Percentiles rank a stretch among this genome's conserved stretches.
phyloP scores from a whole-genome alignment of 768 basidiomycete genomes.

The Cyathus striatus region DNA sequence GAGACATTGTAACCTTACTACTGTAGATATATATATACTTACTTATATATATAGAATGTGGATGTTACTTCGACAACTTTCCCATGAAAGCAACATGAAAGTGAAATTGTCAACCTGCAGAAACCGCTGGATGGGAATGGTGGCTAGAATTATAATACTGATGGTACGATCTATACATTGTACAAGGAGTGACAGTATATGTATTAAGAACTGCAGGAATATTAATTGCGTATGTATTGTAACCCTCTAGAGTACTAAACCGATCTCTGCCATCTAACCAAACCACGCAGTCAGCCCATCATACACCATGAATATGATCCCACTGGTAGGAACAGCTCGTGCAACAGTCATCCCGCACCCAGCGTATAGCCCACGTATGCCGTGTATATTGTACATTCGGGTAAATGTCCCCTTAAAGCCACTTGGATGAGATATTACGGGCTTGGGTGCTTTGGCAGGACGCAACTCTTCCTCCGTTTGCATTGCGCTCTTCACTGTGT shows the following conservation, averaged over 20 bases:
- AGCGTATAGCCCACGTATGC: slow-evolving; percentile 82
- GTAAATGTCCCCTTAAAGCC: slow-evolving; percentile 55
- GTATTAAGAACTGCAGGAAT: no score
- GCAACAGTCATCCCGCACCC: slow-evolving; percentile 90
- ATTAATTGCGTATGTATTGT: not conserved
- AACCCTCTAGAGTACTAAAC: no score
- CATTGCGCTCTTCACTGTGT: slow-evolving; percentile 90
- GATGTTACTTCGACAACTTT: no score
- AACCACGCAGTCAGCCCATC: slow-evolving; percentile 59
- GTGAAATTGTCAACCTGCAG: no score
- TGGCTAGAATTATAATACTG: no score
- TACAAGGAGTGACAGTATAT: no score
- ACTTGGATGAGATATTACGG: slow-evolving; percentile 28
- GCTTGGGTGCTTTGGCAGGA: slow-evolving; percentile 21
- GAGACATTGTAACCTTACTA: no score
- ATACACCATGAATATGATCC: slow-evolving; percentile 90
- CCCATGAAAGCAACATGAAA: no score
- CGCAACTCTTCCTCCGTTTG: slow-evolving; percentile 91
- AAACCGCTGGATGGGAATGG: no score
- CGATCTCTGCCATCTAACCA: slow-evolving; percentile 17
- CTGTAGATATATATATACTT: no score
- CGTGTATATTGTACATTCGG: slow-evolving; percentile 71
- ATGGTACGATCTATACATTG: no score
- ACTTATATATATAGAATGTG: no score
- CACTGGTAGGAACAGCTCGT: slow-evolving; percentile 83